These are phyloP conservation scores for Scopulariopsis brevicaulis DNA, from an alignment of 2,329 filamentous ascomycete species.

Conservation along the genomic window DNA sequence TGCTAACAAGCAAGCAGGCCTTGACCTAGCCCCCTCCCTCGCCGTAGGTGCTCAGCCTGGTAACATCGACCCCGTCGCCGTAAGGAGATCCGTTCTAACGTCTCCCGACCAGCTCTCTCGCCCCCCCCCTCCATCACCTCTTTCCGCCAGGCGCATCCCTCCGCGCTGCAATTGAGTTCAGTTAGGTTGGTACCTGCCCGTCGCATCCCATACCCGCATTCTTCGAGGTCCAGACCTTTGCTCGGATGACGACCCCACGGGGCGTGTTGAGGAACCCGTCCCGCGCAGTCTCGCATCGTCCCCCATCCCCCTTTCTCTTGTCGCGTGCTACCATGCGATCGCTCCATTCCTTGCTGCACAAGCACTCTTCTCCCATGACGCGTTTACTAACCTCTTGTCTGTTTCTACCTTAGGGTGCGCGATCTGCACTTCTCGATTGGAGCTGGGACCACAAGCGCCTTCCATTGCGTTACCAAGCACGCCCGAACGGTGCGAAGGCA, in stretches of 20 bases:
- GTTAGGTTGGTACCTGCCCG: background rate
- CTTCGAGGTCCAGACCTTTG: background rate
- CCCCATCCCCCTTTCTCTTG: background rate
- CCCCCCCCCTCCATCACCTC: background rate
- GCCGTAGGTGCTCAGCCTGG: background rate
- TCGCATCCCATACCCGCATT: background rate
- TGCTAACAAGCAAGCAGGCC: background rate
- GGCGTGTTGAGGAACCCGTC: background rate
- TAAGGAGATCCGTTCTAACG: background rate
- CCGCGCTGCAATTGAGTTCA: background rate
- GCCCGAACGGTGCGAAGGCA: background rate
- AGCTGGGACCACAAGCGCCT: background rate
- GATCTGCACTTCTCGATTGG: background rate
- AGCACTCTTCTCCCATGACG: background rate
- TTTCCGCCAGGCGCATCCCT: background rate
- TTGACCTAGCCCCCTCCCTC: background rate
- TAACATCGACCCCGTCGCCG: background rate
- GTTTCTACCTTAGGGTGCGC: background rate
- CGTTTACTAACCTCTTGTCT: background rate
- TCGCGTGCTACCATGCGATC: background rate
- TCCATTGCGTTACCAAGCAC: background rate
- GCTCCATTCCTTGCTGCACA: background rate
- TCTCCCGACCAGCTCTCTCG: background rate
- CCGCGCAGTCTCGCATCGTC: background rate
- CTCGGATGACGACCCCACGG: background rate